These are phyloP conservation scores for Suillus spraguei DNA, from an alignment of 768 basidiomycete genomes.

Conservation along the genomic window DNA sequence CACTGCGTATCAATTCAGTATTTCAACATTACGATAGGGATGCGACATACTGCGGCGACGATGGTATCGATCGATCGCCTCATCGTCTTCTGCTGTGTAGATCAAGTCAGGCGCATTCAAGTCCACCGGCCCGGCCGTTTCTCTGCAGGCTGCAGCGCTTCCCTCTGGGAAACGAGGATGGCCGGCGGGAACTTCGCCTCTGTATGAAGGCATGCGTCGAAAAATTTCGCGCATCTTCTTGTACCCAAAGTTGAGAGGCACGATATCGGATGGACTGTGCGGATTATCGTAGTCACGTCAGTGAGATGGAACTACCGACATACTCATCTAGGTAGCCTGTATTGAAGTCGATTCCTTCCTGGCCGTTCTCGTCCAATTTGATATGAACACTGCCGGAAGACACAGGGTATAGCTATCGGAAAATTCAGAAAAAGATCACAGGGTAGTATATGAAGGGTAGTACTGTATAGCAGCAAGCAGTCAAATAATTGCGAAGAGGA, in stretches of 20 bases:
- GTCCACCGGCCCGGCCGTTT: constrained; percentile 20
- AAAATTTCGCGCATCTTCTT: constrained; percentile 30
- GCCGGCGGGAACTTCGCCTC: constrained; percentile 32
- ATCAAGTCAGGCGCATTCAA: constrained; percentile 32
- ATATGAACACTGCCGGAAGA: constrained; percentile 53
- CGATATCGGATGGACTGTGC: constrained; percentile 29
- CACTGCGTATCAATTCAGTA: constrained; percentile 27
- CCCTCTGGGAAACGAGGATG: constrained; percentile 24
- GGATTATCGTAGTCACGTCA: background rate
- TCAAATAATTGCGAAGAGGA: constrained; percentile 20
- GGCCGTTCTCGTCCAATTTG: constrained; percentile 39
- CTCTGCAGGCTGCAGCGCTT: constrained; percentile 30
- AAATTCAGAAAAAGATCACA: background rate
- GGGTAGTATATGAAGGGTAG: constrained; percentile 2
- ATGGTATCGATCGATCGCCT: constrained; percentile 34
- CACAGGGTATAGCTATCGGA: constrained; percentile 41
- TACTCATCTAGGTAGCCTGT: constrained; percentile 51
- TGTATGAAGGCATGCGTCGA: constrained; percentile 44
- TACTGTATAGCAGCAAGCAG: constrained; percentile 34
- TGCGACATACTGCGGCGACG: constrained; percentile 21
- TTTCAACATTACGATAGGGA: background rate
- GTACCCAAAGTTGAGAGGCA: constrained; percentile 29
- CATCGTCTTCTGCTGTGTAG: constrained; percentile 38
- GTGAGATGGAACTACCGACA: constrained; percentile 13
- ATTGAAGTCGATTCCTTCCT: constrained; percentile 45